These are phyloP conservation scores for Globisporangium carolinianum DNA, from an alignment of 352 stramenopile species.

Conservation along the genomic window DNA sequence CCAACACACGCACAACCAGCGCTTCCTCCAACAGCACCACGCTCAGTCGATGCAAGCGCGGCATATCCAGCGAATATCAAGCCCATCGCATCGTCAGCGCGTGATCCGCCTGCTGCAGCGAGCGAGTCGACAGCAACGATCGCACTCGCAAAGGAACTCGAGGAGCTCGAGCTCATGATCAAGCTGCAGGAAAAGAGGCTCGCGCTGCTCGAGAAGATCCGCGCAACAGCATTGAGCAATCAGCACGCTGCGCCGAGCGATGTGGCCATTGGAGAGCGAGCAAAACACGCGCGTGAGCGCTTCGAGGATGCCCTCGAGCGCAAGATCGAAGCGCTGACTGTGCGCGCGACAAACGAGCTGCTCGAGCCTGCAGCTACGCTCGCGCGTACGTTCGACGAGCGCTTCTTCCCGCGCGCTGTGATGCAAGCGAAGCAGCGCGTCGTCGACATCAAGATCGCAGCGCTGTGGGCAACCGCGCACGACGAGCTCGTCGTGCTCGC, in stretches of 20 bases:
- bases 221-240: constrained; percentile 4
- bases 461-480: constrained; percentile 14
- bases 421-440: constrained; percentile 11
- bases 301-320: constrained; percentile 10
- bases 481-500: constrained; percentile 35
- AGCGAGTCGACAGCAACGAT: constrained; percentile 3
- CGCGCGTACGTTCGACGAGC: constrained; percentile 22
- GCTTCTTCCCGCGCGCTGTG: constrained; percentile 29
- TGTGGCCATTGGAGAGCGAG: too few relatives aligned
- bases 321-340: constrained; percentile 12
- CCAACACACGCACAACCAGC: neutral
- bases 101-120: too few relatives aligned
- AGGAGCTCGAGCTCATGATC: constrained; percentile 31
- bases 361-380: neutral
- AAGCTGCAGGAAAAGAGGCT: constrained; percentile 36
- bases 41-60: too few relatives aligned
- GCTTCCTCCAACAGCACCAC: neutral
- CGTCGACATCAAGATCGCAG: constrained; percentile 39
- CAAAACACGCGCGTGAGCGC: neutral
- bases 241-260: neutral
- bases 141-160: constrained; percentile 23
- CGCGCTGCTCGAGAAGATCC: constrained; percentile 22
- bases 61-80: too few relatives aligned
- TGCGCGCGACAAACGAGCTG: constrained; percentile 1
- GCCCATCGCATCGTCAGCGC: too few relatives aligned